Evolutionary conservation across 2,329 filamentous ascomycete species (phyloP).

Genomic region (Triangularia setosa): DNA sequence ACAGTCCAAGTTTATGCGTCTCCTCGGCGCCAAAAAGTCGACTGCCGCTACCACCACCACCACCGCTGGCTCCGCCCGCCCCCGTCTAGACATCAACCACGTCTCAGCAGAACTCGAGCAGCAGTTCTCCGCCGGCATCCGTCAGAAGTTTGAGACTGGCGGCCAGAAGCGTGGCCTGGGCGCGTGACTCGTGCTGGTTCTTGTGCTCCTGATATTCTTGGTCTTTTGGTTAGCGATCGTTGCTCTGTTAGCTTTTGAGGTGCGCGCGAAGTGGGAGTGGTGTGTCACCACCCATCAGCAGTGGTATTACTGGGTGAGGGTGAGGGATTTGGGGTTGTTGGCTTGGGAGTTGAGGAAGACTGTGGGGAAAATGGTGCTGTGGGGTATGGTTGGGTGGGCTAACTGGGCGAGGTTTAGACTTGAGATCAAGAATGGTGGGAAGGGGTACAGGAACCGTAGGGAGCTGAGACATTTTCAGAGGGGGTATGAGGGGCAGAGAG

Average conservation of each 20-base stretch:
- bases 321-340: background rate
- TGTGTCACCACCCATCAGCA: background rate
- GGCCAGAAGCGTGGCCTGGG: conserved; percentile 51
- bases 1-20: conserved; percentile 54
- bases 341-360: background rate
- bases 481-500: background rate
- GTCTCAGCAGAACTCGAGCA: conserved; percentile 52
- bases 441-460: background rate
- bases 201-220: background rate
- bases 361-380: background rate
- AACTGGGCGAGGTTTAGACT: background rate
- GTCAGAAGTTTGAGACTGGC: conserved; percentile 50
- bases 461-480: background rate
- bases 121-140: conserved; percentile 55
- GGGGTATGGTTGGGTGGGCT: background rate
- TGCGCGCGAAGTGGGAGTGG: background rate
- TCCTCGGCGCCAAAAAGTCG: conserved; percentile 51
- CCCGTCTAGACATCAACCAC: conserved; percentile 34
- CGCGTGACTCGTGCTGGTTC: conserved; percentile 34
- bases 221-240: background rate
- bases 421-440: background rate
- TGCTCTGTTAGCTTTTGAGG: background rate
- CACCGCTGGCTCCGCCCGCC: conserved; percentile 19
- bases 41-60: conserved; percentile 16
- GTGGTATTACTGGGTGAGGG: background rate